phyloP scores from a whole-genome alignment of 495 filamentous ascomycete species.

The Daldinia vernicosa region DNA sequence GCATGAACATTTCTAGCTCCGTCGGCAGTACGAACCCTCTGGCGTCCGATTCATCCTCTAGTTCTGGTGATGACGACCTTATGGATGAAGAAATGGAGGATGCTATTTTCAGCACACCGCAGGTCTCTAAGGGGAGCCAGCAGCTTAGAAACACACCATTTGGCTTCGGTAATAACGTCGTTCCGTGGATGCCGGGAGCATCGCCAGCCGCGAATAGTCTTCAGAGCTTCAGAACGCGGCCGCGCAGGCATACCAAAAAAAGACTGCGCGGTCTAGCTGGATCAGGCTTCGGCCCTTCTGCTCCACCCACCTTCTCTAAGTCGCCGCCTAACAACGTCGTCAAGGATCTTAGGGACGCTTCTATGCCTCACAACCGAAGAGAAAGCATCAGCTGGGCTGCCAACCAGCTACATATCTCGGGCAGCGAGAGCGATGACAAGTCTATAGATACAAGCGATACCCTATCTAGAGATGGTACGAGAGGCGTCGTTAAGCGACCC shows the following conservation, averaged over 20 bases:
- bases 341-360: constrained; percentile 48
- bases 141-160: constrained; percentile 22
- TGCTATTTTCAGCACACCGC: constrained; percentile 73
- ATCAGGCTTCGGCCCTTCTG: constrained; percentile 50
- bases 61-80: constrained; percentile 76
- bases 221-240: constrained; percentile 81
- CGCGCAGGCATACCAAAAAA: constrained; percentile 64
- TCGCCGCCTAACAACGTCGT: constrained; percentile 53
- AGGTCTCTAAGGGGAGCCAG: constrained; percentile 62
- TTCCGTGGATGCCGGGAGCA: constrained; percentile 62
- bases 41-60: constrained; percentile 79
- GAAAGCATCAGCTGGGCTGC: constrained; percentile 89
- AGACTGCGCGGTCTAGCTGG: constrained; percentile 49
- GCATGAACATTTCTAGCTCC: constrained; percentile 80
- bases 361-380: constrained; percentile 66
- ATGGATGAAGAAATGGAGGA: constrained; percentile 88
- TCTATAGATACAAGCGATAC: constrained; percentile 60
- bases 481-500: constrained; percentile 69
- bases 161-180: constrained; percentile 53
- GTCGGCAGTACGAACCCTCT: constrained; percentile 84
- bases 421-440: constrained; percentile 81
- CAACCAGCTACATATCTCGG: constrained; percentile 84
- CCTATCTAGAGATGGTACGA: constrained; percentile 53
- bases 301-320: constrained; percentile 46
- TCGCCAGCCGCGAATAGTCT: constrained; percentile 76